Conservation (phyloP, 768 basidiomycete genomes). For the Xerocomus potaroensis region DNA sequence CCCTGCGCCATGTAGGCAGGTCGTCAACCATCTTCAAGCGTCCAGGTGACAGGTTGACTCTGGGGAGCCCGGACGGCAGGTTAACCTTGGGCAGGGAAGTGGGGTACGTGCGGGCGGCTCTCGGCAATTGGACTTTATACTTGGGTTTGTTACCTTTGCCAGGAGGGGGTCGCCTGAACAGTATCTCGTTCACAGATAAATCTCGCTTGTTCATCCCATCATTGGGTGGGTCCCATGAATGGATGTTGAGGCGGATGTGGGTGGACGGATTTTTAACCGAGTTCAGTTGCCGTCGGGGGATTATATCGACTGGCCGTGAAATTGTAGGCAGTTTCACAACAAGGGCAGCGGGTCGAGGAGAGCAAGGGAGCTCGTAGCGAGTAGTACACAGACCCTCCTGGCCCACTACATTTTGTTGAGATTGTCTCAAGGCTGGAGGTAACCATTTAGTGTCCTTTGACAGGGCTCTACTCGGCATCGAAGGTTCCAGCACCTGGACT, state of each 20-base stretch:
- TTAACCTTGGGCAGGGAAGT: slow-evolving; percentile 35
- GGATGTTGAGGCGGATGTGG: slow-evolving; percentile 55
- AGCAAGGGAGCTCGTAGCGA: slow-evolving; percentile 42
- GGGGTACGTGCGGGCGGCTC: slow-evolving; percentile 1
- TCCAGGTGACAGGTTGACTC: slow-evolving; percentile 8
- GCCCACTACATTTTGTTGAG: slow-evolving; percentile 34
- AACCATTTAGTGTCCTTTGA: slow-evolving; percentile 49
- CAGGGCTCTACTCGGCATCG: slow-evolving; percentile 9
- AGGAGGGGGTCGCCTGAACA: slow-evolving; percentile 47
- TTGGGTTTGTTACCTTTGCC: slow-evolving; percentile 31
- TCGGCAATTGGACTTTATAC: slow-evolving; percentile 37
- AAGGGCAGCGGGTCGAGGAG: slow-evolving; percentile 40
- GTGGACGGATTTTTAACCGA: slow-evolving; percentile 36
- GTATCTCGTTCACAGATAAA: slow-evolving; percentile 58
- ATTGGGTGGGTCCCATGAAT: slow-evolving; percentile 70
- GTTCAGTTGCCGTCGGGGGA: slow-evolving; percentile 47
- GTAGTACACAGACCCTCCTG: slow-evolving; percentile 46
- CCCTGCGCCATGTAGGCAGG: slow-evolving; percentile 38
- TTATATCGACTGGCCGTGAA: slow-evolving; percentile 39
- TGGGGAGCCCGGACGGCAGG: slow-evolving; percentile 30
- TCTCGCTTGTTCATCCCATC: slow-evolving; percentile 59
- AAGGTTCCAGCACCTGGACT: slow-evolving; percentile 16
- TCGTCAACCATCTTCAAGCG: slow-evolving; percentile 35
- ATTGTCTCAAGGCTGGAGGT: slow-evolving; percentile 48
- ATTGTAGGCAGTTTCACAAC: slow-evolving; percentile 46